Percentiles rank a stretch among this genome's conserved stretches.
phyloP scores from a whole-genome alignment of 2,329 filamentous ascomycete genomes.

The Diaporthe longicolla region DNA sequence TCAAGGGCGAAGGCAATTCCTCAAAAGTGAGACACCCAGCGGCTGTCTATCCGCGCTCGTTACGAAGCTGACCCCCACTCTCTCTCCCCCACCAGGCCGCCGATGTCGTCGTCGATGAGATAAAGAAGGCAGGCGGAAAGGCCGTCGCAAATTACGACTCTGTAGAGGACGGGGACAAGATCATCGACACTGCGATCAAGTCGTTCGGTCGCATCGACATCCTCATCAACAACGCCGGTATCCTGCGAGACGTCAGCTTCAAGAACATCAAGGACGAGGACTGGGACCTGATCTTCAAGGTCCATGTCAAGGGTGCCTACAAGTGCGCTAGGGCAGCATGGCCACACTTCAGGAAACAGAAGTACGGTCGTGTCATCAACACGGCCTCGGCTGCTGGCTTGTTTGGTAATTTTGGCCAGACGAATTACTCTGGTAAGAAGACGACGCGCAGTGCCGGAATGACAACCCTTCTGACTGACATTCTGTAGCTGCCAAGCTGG shows the following conservation, averaged over 20 bases:
- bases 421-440: constrained; percentile 85
- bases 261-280: constrained; percentile 98
- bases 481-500: constrained; percentile 84
- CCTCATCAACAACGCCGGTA: constrained; percentile 98
- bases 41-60: background rate
- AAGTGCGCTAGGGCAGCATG: constrained; percentile 96
- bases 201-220: constrained; percentile 90
- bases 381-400: constrained; percentile 96
- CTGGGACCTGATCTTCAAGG: constrained; percentile 95
- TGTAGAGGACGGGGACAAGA: constrained; percentile 92
- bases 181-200: constrained; percentile 90
- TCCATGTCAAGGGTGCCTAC: constrained; percentile 94
- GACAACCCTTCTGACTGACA: constrained; percentile 26
- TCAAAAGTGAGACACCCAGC: constrained; percentile 76
- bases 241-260: constrained; percentile 94
- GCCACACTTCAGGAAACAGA: constrained; percentile 98
- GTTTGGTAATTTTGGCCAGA: constrained; percentile 95
- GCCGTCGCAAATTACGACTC: constrained; percentile 98
- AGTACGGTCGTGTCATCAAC: constrained; percentile 97
- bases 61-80: constrained; percentile 19
- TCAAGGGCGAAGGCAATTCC: constrained; percentile 91
- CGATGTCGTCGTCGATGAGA: constrained; percentile 86
- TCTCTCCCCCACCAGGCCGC: constrained; percentile 70
- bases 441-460: too few relatives aligned
- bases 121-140: constrained; percentile 90